Conservation (phyloP, 2,329 filamentous ascomycete genomes). For the Biscogniauxia mediterranea region DNA sequence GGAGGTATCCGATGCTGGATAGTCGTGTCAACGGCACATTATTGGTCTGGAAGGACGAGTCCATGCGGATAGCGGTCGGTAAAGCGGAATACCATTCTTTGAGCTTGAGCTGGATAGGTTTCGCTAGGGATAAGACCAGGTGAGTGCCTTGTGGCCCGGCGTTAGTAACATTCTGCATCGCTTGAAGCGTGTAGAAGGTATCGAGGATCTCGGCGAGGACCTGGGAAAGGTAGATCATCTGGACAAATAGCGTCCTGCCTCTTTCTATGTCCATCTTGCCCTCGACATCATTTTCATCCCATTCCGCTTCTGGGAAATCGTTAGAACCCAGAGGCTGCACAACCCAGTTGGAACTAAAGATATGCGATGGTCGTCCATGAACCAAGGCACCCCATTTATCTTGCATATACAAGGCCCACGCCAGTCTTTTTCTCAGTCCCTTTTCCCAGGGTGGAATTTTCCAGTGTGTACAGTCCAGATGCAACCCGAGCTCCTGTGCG, state of each 20-base stretch:
- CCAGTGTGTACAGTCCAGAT: conserved; percentile 85
- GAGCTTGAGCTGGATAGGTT: conserved; percentile 77
- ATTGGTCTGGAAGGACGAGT: conserved; percentile 49
- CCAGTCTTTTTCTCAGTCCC: conserved; percentile 77
- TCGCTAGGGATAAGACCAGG: conserved; percentile 70
- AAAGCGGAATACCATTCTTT: conserved; percentile 78
- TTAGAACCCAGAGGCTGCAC: conserved; percentile 55
- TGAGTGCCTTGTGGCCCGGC: conserved; percentile 70
- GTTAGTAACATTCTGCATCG: conserved; percentile 65
- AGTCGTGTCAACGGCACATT: conserved; percentile 44
- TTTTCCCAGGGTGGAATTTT: conserved; percentile 87
- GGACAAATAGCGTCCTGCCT: conserved; percentile 68
- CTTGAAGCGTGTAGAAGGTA: conserved; percentile 76
- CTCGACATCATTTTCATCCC: conserved; percentile 59
- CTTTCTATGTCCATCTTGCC: conserved; percentile 65
- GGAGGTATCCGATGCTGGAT: conserved; percentile 71
- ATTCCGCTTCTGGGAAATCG: conserved; percentile 65
- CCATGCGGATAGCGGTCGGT: conserved; percentile 65
- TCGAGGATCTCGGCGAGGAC: conserved; percentile 79
- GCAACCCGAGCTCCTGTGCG: conserved; percentile 81
- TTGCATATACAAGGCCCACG: conserved; percentile 92
- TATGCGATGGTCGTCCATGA: conserved; percentile 70
- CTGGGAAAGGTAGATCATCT: conserved; percentile 72
- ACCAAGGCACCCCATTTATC: conserved; percentile 81
- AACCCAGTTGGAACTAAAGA: conserved; percentile 60